Percentiles rank a stretch among this genome's conserved stretches.
These are phyloP conservation scores for Dictyostelium firmibasis DNA, from an alignment of 78 protist genomes.

Conservation along the genomic window DNA sequence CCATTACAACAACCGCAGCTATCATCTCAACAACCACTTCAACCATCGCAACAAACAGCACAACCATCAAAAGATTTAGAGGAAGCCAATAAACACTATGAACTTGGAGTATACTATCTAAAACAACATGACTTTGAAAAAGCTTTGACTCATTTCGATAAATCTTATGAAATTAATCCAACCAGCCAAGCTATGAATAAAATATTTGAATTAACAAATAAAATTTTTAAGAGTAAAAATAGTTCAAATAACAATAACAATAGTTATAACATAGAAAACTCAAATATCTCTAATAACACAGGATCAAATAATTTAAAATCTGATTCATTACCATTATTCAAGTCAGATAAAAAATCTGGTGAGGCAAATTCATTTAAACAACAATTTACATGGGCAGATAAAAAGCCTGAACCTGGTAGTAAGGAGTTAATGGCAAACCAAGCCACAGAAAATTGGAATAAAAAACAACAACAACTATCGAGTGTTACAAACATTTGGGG, in stretches of 20 bases:
- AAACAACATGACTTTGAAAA: conserved; percentile 62
- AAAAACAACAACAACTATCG: neutral
- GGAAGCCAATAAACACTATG: conserved; percentile 53
- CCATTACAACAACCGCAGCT: neutral
- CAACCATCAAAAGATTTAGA: neutral
- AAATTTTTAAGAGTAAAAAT: conserved; percentile 34
- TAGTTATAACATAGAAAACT: neutral
- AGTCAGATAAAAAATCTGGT: neutral
- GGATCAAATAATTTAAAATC: neutral
- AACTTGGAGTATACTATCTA: conserved; percentile 36
- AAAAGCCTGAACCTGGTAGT: neutral
- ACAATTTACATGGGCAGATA: neutral
- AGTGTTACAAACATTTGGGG: neutral
- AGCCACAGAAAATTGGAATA: neutral
- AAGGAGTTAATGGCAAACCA: neutral
- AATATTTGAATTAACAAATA: conserved; percentile 57
- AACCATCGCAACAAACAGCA: neutral
- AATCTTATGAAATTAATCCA: conserved; percentile 76
- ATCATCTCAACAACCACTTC: neutral
- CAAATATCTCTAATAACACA: neutral
- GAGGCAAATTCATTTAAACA: neutral
- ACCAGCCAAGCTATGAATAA: conserved; percentile 62
- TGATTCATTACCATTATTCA: neutral
- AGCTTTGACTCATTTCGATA: conserved; percentile 58
- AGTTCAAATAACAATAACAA: neutral